Base-by-base conservation (phyloP, 352 stramenopile species). In the Globisporangium camurandrum region DNA sequence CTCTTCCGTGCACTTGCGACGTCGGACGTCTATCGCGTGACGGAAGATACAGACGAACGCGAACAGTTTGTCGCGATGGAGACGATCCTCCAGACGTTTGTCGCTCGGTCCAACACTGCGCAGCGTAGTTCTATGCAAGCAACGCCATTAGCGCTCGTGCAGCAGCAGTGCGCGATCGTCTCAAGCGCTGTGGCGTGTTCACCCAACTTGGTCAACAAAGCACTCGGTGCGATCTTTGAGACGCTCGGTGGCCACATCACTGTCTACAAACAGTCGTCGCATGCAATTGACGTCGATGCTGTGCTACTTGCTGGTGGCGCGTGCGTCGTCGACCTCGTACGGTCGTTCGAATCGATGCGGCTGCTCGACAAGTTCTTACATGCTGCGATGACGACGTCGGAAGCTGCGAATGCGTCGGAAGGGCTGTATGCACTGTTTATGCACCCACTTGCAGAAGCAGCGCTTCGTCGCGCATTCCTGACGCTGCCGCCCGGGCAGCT, bases 321-420 rank as follows among this genome's bases (percentile, higher is more conserved):
- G 7, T 63, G 71, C 10, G 54, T 91, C 37, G 66, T 77, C 14
- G 64, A 81, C 27, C 54, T 94, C 17, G 56, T 94, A 49, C 67
- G 59, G 20, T 83, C 84, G 5, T 91, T 88, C 62, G 75, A 90
- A 49, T 91, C 81, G 0, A 93, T 94, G 84, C 80, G 84, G 61
- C 64, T 90, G 14, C 42, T 94, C 16, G 77, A 93, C 49, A 53
- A 57, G 23, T 79, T 92, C 31, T 50, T 91, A 16, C 54, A 54
- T 12, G 49, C 71, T 23, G 43, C 23, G 28, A 36, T 81, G 67
- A 59, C 40, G 53, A 62, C 57, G n/a, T 44, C 48, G 3, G 16
- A 66, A 11, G 40, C 62, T 3, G 51, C 49, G 33, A 20, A 22
- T 12, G 36, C 46, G 3, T 57, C 61, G 3, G 46, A 66, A 28